phyloP scores from a whole-genome alignment of 192 early-diverging fungal genomes.

The Umbelopsis sp. region DNA sequence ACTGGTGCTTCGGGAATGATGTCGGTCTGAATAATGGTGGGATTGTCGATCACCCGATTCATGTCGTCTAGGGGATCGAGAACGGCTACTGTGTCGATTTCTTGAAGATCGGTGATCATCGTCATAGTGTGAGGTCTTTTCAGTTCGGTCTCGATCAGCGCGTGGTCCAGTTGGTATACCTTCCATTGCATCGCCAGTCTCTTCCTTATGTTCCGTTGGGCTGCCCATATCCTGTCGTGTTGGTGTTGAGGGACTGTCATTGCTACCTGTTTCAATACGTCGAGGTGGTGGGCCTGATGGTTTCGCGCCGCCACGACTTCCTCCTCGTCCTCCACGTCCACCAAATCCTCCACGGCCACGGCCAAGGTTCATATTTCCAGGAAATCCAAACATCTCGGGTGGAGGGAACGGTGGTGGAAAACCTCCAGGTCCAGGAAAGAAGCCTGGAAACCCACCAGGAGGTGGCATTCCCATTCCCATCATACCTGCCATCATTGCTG shows the following conservation, averaged over 20 bases:
- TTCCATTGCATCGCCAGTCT: not conserved
- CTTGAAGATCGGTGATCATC: not conserved
- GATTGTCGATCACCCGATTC: not conserved
- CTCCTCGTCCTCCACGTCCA: slow-evolving; percentile 20
- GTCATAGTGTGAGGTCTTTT: not conserved
- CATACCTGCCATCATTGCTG: slow-evolving; percentile 20
- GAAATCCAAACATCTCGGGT: slow-evolving; percentile 26
- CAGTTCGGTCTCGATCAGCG: slow-evolving; percentile 1
- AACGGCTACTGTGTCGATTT: slow-evolving; percentile 13
- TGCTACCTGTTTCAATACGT: not conserved
- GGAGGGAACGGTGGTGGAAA: slow-evolving; percentile 20
- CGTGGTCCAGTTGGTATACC: slow-evolving; percentile 32
- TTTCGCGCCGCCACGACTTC: not conserved
- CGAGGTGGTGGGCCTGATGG: not conserved
- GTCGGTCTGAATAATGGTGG: not conserved
- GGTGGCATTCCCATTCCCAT: slow-evolving; percentile 21
- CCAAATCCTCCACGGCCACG: slow-evolving; percentile 5
- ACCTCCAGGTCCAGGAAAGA: slow-evolving; percentile 4
- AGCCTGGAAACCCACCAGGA: slow-evolving; percentile 4
- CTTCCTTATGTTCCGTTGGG: not conserved
- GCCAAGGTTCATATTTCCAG: slow-evolving; percentile 14
- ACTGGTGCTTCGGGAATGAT: not conserved
- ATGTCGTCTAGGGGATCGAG: slow-evolving; percentile 16
- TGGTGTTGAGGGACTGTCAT: not conserved
- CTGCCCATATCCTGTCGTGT: not conserved